These are phyloP conservation scores for Aspergillus novoparasiticus DNA, from an alignment of 2,329 filamentous ascomycete species.

Conservation along the genomic window DNA sequence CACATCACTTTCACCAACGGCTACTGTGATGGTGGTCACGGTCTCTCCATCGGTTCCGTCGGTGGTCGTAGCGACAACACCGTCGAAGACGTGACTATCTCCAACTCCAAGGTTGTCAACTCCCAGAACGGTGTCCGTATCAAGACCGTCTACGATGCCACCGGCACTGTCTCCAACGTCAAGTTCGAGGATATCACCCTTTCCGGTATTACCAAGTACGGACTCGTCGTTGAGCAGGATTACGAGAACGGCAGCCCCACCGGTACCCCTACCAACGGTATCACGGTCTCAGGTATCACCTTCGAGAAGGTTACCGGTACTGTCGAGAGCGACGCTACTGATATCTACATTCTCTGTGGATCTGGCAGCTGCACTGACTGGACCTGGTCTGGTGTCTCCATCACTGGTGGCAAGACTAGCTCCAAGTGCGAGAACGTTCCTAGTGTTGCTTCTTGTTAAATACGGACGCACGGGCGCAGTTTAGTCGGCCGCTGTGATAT, in stretches of 20 bases:
- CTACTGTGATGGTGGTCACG: conserved; percentile 44
- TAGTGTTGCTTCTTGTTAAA: conserved; percentile 31
- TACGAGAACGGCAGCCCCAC: conserved; percentile 52
- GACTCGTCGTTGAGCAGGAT: conserved; percentile 56
- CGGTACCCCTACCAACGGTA: conserved; percentile 40
- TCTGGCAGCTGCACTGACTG: conserved; percentile 49
- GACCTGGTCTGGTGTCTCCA: conserved; percentile 53
- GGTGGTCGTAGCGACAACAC: conserved; percentile 55
- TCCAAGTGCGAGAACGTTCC: conserved; percentile 46
- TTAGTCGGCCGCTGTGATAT: not conserved
- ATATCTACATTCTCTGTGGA: conserved; percentile 59
- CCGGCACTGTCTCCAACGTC: conserved; percentile 55
- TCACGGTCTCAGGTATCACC: conserved; percentile 42
- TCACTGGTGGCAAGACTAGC: conserved; percentile 56
- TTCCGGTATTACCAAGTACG: conserved; percentile 52
- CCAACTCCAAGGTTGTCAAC: conserved; percentile 52
- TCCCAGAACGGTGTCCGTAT: conserved; percentile 26
- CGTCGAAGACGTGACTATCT: conserved; percentile 55
- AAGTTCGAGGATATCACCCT: conserved; percentile 58
- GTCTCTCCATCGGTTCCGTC: conserved; percentile 38
- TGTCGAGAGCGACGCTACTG: conserved; percentile 34
- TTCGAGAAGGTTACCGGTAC: conserved; percentile 39
- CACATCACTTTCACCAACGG: conserved; percentile 52
- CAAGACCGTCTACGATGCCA: conserved; percentile 57
- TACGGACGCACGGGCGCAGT: not conserved